Evolutionary conservation across 257 asterid species (phyloP).

Genomic region (Apocynum venetum): DNA sequence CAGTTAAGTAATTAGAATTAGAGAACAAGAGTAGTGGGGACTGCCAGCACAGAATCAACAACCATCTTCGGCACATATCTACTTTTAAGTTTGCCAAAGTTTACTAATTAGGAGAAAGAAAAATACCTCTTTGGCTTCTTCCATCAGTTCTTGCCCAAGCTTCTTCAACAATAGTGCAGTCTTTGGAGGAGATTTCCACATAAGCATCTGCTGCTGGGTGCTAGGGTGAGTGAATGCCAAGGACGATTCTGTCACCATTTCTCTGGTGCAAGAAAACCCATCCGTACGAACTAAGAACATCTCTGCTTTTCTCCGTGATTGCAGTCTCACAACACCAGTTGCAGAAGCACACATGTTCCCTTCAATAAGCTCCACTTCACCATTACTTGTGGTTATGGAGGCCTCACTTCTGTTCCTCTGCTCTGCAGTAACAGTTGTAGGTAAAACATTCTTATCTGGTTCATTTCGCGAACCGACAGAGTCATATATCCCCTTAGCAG

Average conservation of each 20-base stretch:
- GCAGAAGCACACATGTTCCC: conserved; percentile 85
- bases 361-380: conserved; percentile 58
- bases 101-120: conserved; percentile 5
- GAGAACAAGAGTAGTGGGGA: neutral
- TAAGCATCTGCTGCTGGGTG: conserved; percentile 98
- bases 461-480: conserved; percentile 30
- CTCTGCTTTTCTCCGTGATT: conserved; percentile 96
- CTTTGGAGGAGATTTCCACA: conserved; percentile 96
- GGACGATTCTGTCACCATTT: conserved; percentile 95
- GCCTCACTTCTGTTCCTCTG: conserved; percentile 37
- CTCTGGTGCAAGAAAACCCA: conserved; percentile 92
- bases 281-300: conserved; percentile 98
- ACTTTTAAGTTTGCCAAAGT: neutral
- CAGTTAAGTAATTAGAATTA: neutral
- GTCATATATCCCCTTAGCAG: conserved; percentile 31
- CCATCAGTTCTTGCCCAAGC: conserved; percentile 94
- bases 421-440: conserved; percentile 29
- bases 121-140: conserved; percentile 90
- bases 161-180: conserved; percentile 86
- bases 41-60: neutral
- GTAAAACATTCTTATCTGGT: conserved; percentile 25
- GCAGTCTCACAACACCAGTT: conserved; percentile 97
- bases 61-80: neutral
- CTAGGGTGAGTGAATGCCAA: conserved; percentile 96
- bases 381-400: conserved; percentile 51